Conservation (phyloP, 768 basidiomycete species). For the Mycena venus region DNA sequence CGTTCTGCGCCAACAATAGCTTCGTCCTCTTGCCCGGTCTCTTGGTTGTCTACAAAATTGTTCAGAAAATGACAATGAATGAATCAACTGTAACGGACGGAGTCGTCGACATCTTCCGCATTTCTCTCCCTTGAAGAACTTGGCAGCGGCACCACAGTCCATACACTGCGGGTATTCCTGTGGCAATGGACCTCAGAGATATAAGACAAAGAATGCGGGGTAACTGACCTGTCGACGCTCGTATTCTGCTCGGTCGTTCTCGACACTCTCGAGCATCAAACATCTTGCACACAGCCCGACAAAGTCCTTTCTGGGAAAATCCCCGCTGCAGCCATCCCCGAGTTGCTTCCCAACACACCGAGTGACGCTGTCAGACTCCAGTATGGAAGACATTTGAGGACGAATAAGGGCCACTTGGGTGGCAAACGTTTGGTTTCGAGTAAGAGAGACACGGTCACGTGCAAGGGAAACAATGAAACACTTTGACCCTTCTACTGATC, state of each 20-base stretch:
- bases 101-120: slow-evolving; percentile 10
- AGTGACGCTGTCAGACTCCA: neutral
- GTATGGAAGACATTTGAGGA: too few relatives aligned
- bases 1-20: neutral
- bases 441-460: too few relatives aligned
- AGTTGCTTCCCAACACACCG: neutral
- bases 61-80: neutral
- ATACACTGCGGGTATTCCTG: neutral
- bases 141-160: neutral
- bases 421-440: too few relatives aligned
- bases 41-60: neutral
- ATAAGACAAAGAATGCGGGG: neutral
- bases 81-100: neutral
- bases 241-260: neutral
- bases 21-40: neutral
- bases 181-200: neutral
- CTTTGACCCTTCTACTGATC: too few relatives aligned
- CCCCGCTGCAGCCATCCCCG: slow-evolving; percentile 1
- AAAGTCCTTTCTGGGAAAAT: slow-evolving; percentile 1
- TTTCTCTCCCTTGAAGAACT: neutral
- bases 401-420: too few relatives aligned
- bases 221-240: neutral
- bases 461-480: too few relatives aligned
- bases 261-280: slow-evolving; percentile 3
- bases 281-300: slow-evolving; percentile 4